Conservation (phyloP, 495 filamentous ascomycete genomes). For the Evansstolkia leycettana region DNA sequence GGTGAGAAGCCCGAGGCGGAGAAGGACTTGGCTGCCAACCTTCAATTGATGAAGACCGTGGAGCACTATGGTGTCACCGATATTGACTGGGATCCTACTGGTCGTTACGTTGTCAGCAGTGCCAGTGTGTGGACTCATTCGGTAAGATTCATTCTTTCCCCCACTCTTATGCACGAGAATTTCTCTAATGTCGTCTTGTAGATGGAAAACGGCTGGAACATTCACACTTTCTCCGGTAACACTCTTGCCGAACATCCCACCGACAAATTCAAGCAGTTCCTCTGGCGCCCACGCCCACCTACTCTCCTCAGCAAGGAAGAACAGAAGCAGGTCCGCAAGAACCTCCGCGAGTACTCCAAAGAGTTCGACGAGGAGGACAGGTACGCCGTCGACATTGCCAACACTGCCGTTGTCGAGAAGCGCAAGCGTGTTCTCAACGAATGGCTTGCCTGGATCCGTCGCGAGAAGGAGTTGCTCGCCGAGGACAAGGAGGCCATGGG, state of each 20-base stretch:
- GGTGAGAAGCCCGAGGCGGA: slow-evolving; percentile 86
- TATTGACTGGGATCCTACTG: slow-evolving; percentile 94
- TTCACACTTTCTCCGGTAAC: slow-evolving; percentile 91
- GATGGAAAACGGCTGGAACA: slow-evolving; percentile 98
- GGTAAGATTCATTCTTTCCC: too few species aligned
- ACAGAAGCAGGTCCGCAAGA: slow-evolving; percentile 96
- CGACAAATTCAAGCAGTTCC: slow-evolving; percentile 94
- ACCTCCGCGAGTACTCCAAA: slow-evolving; percentile 89
- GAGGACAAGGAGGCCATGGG: slow-evolving; percentile 60
- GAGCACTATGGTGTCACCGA: slow-evolving; percentile 98
- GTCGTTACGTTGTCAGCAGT: slow-evolving; percentile 83
- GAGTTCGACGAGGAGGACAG: slow-evolving; percentile 91
- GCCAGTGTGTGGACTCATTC: slow-evolving; percentile 91
- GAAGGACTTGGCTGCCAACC: slow-evolving; percentile 88
- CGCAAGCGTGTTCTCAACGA: slow-evolving; percentile 75
- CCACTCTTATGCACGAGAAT: not conserved
- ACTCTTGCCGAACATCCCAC: slow-evolving; percentile 83
- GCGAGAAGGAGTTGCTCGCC: slow-evolving; percentile 57
- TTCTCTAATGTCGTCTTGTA: slow-evolving; percentile 17
- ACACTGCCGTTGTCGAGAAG: slow-evolving; percentile 83
- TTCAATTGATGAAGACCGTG: slow-evolving; percentile 80
- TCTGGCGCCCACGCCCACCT: slow-evolving; percentile 84
- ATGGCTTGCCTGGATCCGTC: slow-evolving; percentile 76
- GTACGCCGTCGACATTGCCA: slow-evolving; percentile 81
- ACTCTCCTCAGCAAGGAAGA: slow-evolving; percentile 86